Base-by-base conservation (phyloP, 1,139 yeast genomes). In the Kazachstania sp. region DNA sequence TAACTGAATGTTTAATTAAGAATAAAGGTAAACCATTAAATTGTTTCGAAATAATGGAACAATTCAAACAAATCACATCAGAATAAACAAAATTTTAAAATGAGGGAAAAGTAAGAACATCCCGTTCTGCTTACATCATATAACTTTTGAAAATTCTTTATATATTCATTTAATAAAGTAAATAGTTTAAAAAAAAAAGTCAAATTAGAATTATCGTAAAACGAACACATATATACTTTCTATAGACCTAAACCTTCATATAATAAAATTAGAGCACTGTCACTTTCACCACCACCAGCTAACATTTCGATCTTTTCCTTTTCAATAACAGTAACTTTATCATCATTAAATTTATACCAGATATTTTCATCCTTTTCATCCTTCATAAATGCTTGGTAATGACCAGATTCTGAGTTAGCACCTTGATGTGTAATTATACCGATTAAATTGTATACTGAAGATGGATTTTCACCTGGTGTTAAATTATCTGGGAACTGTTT, bases 231-330 rank as follows among this genome's bases (percentile, higher is more conserved):
- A n/a, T 46, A 15, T 20, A 15, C 12, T 48, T 8, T 37, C 29
- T 58, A 69, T 41, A 64, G 54, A 35, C 92, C 95, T 57, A 81
- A 77, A 3, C 87, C 95, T 62, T 83, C 83, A 72, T 92, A 92
- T 47, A 92, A 69, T 55, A 90, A 74, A 52, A 94, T 82, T 67
- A 92, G 77, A 1, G 98, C 98, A 59, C 95, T 81, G 67, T 92
- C 98, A 58, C 95, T 82, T 70, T 94, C 98, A 51, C 98, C 97
- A 45, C 99, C 99, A 42, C 98, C 99, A 8, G 97, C 86, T 54
- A 94, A 74, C 47, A 77, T 69, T 63, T 87, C 96, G 52, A 92
- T 79, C 63, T 79, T 86, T 46, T 87, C 94, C 61, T 79, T 85
- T 50, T 74, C 77, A 15, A 90, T 88, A 37, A 75, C 70, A 9